These are phyloP conservation scores for Alisma plantagoaquatica DNA, from an alignment of 106 monocot genomes.

Conservation along the genomic window DNA sequence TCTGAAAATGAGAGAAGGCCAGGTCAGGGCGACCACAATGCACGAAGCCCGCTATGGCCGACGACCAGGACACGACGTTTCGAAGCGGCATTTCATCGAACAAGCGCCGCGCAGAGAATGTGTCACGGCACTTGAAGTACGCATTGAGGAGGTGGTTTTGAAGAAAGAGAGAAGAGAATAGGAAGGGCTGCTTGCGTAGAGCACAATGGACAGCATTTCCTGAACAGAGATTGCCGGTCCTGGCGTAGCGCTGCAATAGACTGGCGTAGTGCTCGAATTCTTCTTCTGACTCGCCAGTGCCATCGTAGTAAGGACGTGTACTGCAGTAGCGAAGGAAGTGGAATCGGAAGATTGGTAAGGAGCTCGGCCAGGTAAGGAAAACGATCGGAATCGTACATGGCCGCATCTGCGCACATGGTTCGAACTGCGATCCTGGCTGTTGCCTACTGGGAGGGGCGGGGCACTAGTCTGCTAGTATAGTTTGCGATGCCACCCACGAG, in stretches of 20 bases:
- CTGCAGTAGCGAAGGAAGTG: too few species aligned
- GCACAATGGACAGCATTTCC: constrained; percentile 34
- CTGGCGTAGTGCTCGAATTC: neutral
- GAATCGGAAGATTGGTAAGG: too few species aligned
- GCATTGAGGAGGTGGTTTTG: constrained; percentile 78
- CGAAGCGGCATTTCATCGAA: constrained; percentile 53
- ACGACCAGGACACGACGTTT: constrained; percentile 61
- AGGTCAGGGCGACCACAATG: constrained; percentile 18
- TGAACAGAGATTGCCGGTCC: constrained; percentile 4
- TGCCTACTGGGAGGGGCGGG: too few species aligned
- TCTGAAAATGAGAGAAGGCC: constrained; percentile 30
- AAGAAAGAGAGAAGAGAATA: constrained; percentile 49
- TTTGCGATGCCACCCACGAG: too few species aligned
- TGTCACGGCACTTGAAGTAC: constrained; percentile 44
- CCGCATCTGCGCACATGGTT: too few species aligned
- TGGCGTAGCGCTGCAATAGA: neutral
- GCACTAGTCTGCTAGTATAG: too few species aligned
- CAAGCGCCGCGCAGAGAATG: constrained; percentile 26
- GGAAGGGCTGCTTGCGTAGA: constrained; percentile 26
- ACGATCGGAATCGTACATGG: too few species aligned
- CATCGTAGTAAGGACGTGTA: too few species aligned
- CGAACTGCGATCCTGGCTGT: too few species aligned
- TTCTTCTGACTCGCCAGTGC: too few species aligned
- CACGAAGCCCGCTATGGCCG: constrained; percentile 49
- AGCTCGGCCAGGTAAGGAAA: too few species aligned